Evolutionary conservation across 257 asterid genomes (phyloP).

Genomic region (Capsicum rhomboideum): DNA sequence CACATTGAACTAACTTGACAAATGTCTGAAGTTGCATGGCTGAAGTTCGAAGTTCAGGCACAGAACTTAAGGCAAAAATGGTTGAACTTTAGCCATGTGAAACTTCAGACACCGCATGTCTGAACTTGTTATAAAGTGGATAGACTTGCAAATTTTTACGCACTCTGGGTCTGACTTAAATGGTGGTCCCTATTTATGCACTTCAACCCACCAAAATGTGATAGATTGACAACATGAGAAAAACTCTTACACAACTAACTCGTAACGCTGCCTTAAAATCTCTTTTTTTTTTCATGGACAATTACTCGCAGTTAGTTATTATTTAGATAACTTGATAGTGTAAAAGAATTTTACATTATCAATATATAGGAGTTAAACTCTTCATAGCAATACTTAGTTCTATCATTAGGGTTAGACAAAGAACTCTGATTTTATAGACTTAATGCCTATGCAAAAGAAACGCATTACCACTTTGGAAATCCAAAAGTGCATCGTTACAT

Average conservation of each 20-base stretch:
- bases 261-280: too few species aligned
- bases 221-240: not conserved
- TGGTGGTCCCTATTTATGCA: too few species aligned
- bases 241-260: not conserved
- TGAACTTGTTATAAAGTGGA: not conserved
- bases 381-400: not conserved
- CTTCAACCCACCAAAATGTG: not conserved
- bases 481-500: not conserved
- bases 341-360: not conserved
- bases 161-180: too few species aligned
- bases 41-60: not conserved
- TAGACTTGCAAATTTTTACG: not conserved
- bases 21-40: not conserved
- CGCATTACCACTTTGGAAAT: not conserved
- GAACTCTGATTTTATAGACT: not conserved
- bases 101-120: not conserved
- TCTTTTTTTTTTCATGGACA: not conserved
- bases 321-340: not conserved
- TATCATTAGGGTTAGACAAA: too few species aligned
- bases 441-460: not conserved
- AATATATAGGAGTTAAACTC: too few species aligned
- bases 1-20: not conserved
- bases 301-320: not conserved
- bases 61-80: not conserved
- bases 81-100: not conserved